Evolutionary conservation across 2,329 filamentous ascomycete species (phyloP).

Genomic region (Colletotrichum sp.): DNA sequence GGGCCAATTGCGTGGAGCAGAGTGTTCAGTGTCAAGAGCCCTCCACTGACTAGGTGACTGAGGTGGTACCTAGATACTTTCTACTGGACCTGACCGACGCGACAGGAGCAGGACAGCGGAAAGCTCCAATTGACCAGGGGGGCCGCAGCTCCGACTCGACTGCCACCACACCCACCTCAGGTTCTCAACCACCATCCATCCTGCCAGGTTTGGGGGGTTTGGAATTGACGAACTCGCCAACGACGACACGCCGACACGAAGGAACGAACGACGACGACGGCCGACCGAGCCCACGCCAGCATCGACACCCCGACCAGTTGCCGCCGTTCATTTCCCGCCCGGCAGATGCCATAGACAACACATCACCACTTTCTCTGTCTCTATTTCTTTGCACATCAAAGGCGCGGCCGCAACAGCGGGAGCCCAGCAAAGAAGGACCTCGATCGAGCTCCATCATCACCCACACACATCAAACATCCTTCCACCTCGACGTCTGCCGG

Average conservation of each 20-base stretch:
- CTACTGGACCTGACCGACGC: not conserved
- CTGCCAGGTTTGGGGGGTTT: not conserved
- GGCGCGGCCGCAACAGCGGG: not conserved
- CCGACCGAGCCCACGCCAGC: not conserved
- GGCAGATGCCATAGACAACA: slow-evolving; percentile 2
- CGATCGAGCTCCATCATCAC: not conserved
- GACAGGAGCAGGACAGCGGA: not conserved
- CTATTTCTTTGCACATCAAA: not conserved
- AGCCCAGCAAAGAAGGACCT: not conserved
- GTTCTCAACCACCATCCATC: not conserved
- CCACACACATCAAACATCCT: not conserved
- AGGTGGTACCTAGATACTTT: not conserved
- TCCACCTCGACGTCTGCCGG: not conserved
- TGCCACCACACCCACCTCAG: not conserved
- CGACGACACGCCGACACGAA: not conserved
- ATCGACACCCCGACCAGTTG: not conserved
- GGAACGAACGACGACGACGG: slow-evolving; percentile 2
- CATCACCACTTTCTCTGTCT: not conserved
- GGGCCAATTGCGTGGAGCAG: slow-evolving; percentile 2
- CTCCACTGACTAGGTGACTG: not conserved
- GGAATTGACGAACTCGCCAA: not conserved
- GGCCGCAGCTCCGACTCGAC: slow-evolving; percentile 9
- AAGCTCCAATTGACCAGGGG: slow-evolving; percentile 6
- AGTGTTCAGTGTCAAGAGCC: not conserved
- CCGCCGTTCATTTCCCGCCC: not conserved